phyloP scores from a whole-genome alignment of 179 eudicot genomes.

The Beta lomatogona region DNA sequence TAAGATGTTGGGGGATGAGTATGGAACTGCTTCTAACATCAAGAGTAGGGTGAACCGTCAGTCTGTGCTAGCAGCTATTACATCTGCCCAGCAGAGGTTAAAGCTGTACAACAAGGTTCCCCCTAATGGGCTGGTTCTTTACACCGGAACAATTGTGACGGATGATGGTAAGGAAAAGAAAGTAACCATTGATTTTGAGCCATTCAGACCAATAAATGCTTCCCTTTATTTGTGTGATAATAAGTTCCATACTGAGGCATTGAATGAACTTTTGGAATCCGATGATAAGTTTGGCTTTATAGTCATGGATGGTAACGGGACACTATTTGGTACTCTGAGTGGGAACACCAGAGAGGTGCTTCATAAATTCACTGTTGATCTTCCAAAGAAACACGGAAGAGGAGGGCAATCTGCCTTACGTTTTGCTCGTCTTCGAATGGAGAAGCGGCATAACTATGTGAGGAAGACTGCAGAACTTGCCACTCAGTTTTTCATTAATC shows the following conservation, averaged over 20 bases:
- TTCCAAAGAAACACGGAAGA: slow-evolving; percentile 81
- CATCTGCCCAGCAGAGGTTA: slow-evolving; percentile 40
- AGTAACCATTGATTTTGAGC: slow-evolving; percentile 43
- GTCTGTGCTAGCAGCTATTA: slow-evolving; percentile 41
- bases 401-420: slow-evolving; percentile 85
- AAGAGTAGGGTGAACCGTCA: slow-evolving; percentile 44
- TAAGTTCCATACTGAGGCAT: slow-evolving; percentile 39
- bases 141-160: slow-evolving; percentile 40
- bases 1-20: slow-evolving; percentile 45
- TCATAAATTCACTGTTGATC: slow-evolving; percentile 72
- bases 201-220: slow-evolving; percentile 38
- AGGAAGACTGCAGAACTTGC: slow-evolving; percentile 83
- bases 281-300: slow-evolving; percentile 47
- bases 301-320: slow-evolving; percentile 78
- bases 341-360: slow-evolving; percentile 81
- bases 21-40: slow-evolving; percentile 43
- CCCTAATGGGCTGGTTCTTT: slow-evolving; percentile 39
- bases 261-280: slow-evolving; percentile 40
- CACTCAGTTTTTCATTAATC: slow-evolving; percentile 67
- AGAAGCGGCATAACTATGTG: slow-evolving; percentile 77
- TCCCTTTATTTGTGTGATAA: slow-evolving; percentile 40
- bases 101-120: slow-evolving; percentile 42
- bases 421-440: slow-evolving; percentile 84
- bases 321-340: slow-evolving; percentile 75
- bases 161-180: slow-evolving; percentile 45